phyloP scores from a whole-genome alignment of 176 grass and related monocot genomes.

The Oropetium thomaeum region DNA sequence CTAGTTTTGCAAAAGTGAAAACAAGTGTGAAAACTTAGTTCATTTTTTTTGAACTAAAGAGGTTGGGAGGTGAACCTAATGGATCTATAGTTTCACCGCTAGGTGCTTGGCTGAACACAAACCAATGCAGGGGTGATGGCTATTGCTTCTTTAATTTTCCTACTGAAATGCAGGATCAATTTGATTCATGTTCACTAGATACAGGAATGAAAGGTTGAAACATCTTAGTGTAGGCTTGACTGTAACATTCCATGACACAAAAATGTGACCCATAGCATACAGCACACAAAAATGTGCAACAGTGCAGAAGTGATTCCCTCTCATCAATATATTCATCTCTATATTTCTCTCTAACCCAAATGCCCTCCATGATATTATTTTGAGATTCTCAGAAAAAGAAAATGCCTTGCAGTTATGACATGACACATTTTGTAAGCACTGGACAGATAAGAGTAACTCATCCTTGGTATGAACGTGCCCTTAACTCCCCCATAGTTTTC shows the following conservation, averaged over 20 bases:
- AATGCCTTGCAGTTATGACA: not conserved
- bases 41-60: too few relatives aligned
- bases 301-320: not conserved
- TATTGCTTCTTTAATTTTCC: conserved; percentile 5
- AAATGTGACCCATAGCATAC: not conserved
- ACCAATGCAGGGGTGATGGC: not conserved
- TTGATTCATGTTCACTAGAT: not conserved
- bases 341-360: not conserved
- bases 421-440: too few relatives aligned
- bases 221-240: not conserved
- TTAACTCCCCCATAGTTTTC: not conserved
- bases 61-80: too few relatives aligned
- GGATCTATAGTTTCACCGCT: too few relatives aligned
- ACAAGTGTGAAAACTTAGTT: too few relatives aligned
- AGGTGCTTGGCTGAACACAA: conserved; percentile 9
- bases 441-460: not conserved
- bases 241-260: too few relatives aligned
- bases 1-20: too few relatives aligned
- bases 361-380: not conserved
- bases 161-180: not conserved
- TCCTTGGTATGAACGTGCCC: not conserved
- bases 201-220: conserved; percentile 10
- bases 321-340: not conserved
- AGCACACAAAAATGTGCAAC: conserved; percentile 3
- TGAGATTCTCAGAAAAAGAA: not conserved